Conservation (phyloP, 495 filamentous ascomycete species). For the Neurospora sp. region DNA sequence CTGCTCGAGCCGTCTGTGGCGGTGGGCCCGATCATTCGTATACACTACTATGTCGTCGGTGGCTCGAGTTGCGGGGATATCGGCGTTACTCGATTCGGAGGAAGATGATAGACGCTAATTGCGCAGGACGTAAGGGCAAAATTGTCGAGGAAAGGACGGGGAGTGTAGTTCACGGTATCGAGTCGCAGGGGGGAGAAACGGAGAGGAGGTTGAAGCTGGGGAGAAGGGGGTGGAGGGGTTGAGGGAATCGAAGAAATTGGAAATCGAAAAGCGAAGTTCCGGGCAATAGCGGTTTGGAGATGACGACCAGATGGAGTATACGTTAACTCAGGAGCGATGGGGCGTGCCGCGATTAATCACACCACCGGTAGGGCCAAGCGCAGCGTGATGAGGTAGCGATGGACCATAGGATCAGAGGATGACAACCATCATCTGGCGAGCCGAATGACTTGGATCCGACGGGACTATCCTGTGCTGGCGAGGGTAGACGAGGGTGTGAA, state of each 20-base stretch:
- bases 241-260: background rate
- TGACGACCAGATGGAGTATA: background rate
- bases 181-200: background rate
- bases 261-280: background rate
- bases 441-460: background rate
- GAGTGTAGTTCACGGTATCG: background rate
- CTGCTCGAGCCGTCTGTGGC: conserved; percentile 1
- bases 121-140: background rate
- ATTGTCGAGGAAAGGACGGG: background rate
- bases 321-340: background rate
- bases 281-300: background rate
- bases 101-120: background rate
- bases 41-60: background rate
- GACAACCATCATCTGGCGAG: background rate
- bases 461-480: background rate
- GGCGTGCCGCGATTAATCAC: background rate
- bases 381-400: background rate
- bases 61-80: background rate
- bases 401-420: background rate
- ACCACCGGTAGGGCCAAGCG: background rate
- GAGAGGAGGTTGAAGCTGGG: background rate
- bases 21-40: conserved; percentile 1
- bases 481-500: background rate
- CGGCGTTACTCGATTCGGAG: background rate
- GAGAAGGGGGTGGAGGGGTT: background rate